phyloP scores from a whole-genome alignment of 768 basidiomycete species.

The Gloeophyllum trabeum region DNA sequence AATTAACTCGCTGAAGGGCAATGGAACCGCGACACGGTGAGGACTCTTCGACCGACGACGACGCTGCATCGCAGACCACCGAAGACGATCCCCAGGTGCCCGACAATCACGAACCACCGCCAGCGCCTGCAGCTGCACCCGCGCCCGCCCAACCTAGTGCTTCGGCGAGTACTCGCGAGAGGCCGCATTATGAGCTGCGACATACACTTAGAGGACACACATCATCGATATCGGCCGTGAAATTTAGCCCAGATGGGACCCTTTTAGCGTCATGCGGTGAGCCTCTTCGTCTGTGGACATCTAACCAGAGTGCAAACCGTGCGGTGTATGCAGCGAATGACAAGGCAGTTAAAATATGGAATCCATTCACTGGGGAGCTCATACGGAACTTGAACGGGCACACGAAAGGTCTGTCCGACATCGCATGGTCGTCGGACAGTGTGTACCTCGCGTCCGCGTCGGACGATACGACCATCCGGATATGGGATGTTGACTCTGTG shows the following conservation, averaged over 20 bases:
- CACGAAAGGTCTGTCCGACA: constrained; percentile 76
- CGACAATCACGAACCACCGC: constrained; percentile 36
- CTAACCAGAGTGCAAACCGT: neutral
- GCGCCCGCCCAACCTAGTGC: constrained; percentile 17
- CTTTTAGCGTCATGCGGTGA: constrained; percentile 80
- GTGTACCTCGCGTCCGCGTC: constrained; percentile 81
- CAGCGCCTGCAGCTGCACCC: constrained; percentile 24
- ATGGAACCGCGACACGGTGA: constrained; percentile 22
- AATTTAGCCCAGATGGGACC: constrained; percentile 85
- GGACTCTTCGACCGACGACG: constrained; percentile 37
- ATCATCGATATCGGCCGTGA: constrained; percentile 77
- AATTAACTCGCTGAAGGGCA: too few species aligned
- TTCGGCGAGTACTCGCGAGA: constrained; percentile 23
- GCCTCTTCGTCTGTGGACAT: constrained; percentile 2
- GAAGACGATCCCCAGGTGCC: constrained; percentile 78
- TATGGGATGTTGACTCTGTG: constrained; percentile 82
- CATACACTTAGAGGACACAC: constrained; percentile 71
- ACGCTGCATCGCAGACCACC: constrained; percentile 73
- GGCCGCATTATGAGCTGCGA: constrained; percentile 59
- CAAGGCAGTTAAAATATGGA: constrained; percentile 73
- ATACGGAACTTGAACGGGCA: constrained; percentile 68
- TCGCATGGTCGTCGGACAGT: constrained; percentile 83
- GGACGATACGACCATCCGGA: constrained; percentile 81
- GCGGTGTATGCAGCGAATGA: constrained; percentile 48
- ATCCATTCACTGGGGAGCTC: constrained; percentile 67